Evolutionary conservation across 2,329 filamentous ascomycete genomes (phyloP).

Genomic region (Ophiocordyceps polyrhachis-furcata): DNA sequence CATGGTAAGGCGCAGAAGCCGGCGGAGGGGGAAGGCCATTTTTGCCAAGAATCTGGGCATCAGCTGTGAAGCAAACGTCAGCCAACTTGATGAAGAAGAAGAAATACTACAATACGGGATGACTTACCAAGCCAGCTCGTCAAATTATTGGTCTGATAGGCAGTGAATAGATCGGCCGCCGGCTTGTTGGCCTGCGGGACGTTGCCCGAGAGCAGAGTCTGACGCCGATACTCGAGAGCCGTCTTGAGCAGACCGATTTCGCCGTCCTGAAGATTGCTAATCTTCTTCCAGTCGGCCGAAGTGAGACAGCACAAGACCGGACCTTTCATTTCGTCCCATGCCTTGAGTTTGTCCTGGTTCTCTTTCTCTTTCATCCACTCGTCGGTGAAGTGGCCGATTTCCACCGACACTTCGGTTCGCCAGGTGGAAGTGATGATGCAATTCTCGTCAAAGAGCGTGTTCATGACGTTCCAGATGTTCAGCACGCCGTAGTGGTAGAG

Average conservation of each 20-base stretch:
- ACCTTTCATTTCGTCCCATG: slow-evolving; percentile 10
- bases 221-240: slow-evolving; percentile 15
- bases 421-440: slow-evolving; percentile 12
- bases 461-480: slow-evolving; percentile 29
- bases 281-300: slow-evolving; percentile 8
- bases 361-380: slow-evolving; percentile 13
- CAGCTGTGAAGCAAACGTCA: slow-evolving; percentile 7
- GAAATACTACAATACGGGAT: too few species aligned
- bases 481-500: slow-evolving; percentile 26
- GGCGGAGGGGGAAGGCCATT: slow-evolving; percentile 14
- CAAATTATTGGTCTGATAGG: slow-evolving; percentile 8
- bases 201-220: slow-evolving; percentile 7
- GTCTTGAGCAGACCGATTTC: slow-evolving; percentile 12
- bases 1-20: slow-evolving; percentile 3
- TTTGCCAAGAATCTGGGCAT: slow-evolving; percentile 8
- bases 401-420: slow-evolving; percentile 7
- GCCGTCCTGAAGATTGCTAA: slow-evolving; percentile 13
- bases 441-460: slow-evolving; percentile 22
- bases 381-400: slow-evolving; percentile 18
- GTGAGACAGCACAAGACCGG: slow-evolving; percentile 12
- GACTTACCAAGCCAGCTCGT: slow-evolving; percentile 21
- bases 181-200: slow-evolving; percentile 2
- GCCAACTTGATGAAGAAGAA: neutral
- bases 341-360: slow-evolving; percentile 14
- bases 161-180: slow-evolving; percentile 10